Conservation (phyloP, 345 rosid species). For the Rhodamnia rubescens region DNA sequence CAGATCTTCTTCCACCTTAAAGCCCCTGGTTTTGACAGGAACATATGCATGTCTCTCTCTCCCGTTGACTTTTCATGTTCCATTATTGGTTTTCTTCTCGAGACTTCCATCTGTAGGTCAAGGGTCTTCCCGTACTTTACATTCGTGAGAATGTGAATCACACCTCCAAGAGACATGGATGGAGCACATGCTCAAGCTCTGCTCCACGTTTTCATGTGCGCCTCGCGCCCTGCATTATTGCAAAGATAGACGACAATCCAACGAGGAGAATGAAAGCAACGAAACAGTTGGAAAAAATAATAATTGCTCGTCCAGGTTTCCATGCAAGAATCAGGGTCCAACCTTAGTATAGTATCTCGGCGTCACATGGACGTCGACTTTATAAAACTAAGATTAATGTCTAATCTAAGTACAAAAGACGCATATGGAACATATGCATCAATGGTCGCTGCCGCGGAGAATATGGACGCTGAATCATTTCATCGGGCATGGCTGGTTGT, state of each 20-base stretch:
- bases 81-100: neutral
- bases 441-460: neutral
- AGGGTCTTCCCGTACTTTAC: neutral
- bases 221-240: neutral
- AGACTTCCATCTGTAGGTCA: neutral
- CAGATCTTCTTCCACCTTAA: neutral
- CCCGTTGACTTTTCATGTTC: neutral
- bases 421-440: neutral
- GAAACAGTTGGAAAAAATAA: neutral
- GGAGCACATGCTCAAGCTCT: neutral
- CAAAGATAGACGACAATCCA: neutral
- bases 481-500: neutral
- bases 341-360: neutral
- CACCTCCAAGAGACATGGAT: neutral
- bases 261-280: neutral
- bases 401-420: neutral
- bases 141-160: neutral
- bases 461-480: neutral
- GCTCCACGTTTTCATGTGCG: neutral
- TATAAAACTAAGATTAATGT: neutral
- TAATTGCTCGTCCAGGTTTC: neutral
- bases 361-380: neutral
- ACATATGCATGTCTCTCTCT: neutral
- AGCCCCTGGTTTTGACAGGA: neutral
- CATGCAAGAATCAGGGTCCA: neutral